Evolutionary conservation across 352 stramenopile species (phyloP), one percentile per base, ranked within the genome.

Genomic region (Nothophytophthora sp.): DNA sequence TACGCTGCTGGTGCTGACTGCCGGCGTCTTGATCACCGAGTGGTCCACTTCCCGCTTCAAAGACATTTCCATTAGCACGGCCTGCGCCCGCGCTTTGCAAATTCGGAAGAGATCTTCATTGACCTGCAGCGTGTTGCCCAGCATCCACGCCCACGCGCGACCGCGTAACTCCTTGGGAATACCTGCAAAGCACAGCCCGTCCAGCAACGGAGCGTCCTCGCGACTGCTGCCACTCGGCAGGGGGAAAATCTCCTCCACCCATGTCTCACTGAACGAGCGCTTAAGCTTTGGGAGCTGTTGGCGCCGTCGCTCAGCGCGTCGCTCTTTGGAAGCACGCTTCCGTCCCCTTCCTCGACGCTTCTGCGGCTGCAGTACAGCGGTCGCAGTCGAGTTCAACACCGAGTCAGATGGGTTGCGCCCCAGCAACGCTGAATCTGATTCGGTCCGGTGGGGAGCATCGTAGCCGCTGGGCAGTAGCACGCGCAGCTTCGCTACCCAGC

Each of bases 51-150:
- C 68, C 29, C 70, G 76, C 42, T 88, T 89, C 25, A 91, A 59
- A 0, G 69, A 67, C 59, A 95, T 92, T 49, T 95, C 82, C 36
- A 79, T 67, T 20, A 80, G 56, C 38, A 95, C 85, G 11, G 85
- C 85, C 42, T 82, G 73, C 3, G 85, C 85, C 44, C 85, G 57
- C 25, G 67, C 53, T 43, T 88, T 90, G 55, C 85, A 95, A 40
- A 95, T 93, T 4, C 69, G 68, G 47, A 92, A 95, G 18, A 95
- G 55, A 18, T 95, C 76, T 62, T 95, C 75, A 33, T 92, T 95
- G 27, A 95, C 77, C 65, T 92, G 85, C 9, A 95, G 63, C 7
- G 70, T 82, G 45, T 95, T 95, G 30, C 85, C 85, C 8, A 95
- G 64, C 10, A 92, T 53, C 70, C 78, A 91, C 9, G 79, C 71